Evolutionary conservation across 192 early-diverging fungal species (phyloP), one percentile per base, ranked within the genome.

Genomic region (Coemansia sp.): DNA sequence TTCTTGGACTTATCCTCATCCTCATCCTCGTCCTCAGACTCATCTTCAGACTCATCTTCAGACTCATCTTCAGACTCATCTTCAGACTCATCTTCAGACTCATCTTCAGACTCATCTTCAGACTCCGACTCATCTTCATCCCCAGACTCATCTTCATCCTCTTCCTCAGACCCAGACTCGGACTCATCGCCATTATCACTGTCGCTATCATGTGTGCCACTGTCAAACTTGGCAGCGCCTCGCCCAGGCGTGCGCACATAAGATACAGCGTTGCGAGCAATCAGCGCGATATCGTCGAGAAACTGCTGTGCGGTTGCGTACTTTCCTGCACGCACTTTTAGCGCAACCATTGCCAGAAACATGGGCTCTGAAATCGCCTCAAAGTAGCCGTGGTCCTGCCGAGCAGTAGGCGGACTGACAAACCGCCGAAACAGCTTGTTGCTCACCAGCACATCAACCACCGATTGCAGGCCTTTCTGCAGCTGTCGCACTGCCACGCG

Each of bases 311-410:
- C 61, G 5, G 54, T 52, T 7, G 62, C 13, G 62, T 85, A 85
- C 23, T 80, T 41, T 37, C 62, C 48, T 19, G 65, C 62, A 27
- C 82, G 78, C 12, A 85, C 71, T 24, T 81, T 78, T n/a, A 45
- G 38, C 38, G 51, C 69, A 9, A 87, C 65, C 18, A 67, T 84
- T 3, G 65, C 53, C 29, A 89, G 54, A 64, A 85, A 82, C 85
- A 87, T 83, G 19, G 85, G 84, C 14, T 72, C 65, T 14, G 73
- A 62, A 19, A 84, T 56, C 18, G 74, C 48, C 13, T 68, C 67
- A 41, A 82, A 71, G 62, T 85, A 88, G 22, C 74, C 82, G 2
- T 68, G 74, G 53, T 70, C 69, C 49, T 69, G 62, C 45, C 82
- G 74, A 2, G 65, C 65, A 37, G 78, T 83, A 10, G 84, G 84